Conservation (phyloP, 345 rosid genomes). For the Rubroshorea leprosula region DNA sequence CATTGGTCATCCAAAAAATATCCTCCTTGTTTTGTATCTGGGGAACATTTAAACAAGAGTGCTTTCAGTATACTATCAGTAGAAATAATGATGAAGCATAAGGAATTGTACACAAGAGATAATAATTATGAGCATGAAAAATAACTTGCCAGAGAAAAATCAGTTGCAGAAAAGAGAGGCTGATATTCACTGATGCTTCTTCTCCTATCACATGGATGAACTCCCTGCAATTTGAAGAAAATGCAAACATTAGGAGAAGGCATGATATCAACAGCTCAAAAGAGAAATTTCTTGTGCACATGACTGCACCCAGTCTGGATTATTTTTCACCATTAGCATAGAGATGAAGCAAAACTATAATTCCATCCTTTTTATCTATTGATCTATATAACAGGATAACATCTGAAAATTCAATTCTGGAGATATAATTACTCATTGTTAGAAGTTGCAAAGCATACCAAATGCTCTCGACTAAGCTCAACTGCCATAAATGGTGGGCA, state of each 20-base stretch:
- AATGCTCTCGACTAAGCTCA: constrained; percentile 65
- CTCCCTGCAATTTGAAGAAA: constrained; percentile 43
- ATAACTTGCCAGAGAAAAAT: constrained; percentile 68
- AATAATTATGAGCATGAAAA: neutral
- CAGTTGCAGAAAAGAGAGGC: constrained; percentile 62
- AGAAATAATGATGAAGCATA: neutral
- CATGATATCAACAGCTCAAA: neutral
- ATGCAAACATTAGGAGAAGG: neutral
- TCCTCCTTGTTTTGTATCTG: constrained; percentile 57
- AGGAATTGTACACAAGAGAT: neutral
- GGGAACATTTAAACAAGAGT: constrained; percentile 3
- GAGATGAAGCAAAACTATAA: no score
- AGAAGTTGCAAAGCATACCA: constrained; percentile 31
- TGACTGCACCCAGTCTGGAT: no score
- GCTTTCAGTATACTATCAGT: neutral
- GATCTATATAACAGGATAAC: no score
- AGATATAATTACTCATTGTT: neutral
- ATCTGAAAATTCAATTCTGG: no score
- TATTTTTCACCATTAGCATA: no score
- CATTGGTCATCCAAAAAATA: constrained; percentile 46
- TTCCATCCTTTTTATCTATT: no score
- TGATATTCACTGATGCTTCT: constrained; percentile 49
- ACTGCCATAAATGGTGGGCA: constrained; percentile 52
- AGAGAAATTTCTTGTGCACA: neutral
- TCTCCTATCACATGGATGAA: constrained; percentile 82